Percentiles rank a stretch among this genome's conserved stretches.
These are phyloP conservation scores for Dothiorella sarmentorum DNA, from an alignment of 2,329 filamentous ascomycete species.

Conservation along the genomic window DNA sequence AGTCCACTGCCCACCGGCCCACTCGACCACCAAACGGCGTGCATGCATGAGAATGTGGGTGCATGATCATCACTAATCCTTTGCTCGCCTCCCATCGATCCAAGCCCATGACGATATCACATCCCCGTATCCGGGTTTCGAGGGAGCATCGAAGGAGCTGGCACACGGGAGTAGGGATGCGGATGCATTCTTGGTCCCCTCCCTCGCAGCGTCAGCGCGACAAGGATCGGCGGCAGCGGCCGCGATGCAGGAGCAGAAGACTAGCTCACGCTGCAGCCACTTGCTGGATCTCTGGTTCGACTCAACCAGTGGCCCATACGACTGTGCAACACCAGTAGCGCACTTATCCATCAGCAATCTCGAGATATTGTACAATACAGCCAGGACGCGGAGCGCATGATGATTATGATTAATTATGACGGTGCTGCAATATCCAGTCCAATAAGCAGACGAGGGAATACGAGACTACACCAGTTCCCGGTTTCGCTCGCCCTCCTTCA, in stretches of 20 bases:
- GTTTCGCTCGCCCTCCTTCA: no score
- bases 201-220: neutral
- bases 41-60: conserved; percentile 7
- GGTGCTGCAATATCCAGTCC: no score
- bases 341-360: neutral
- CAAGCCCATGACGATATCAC: neutral
- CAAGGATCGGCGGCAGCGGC: neutral
- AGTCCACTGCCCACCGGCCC: neutral
- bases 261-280: neutral
- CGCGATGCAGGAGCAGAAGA: neutral
- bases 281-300: no score
- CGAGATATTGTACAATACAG: no score
- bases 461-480: no score
- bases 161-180: neutral
- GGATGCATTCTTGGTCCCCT: no score
- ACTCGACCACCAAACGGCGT: neutral
- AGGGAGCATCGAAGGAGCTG: neutral
- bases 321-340: no score
- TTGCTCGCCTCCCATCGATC: neutral
- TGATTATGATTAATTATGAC: no score
- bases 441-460: no score
- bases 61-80: neutral
- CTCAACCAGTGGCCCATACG: no score
- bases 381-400: no score
- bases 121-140: neutral